Conservation (phyloP, 2,329 filamentous ascomycete genomes). For the Thelonectria rubi region DNA sequence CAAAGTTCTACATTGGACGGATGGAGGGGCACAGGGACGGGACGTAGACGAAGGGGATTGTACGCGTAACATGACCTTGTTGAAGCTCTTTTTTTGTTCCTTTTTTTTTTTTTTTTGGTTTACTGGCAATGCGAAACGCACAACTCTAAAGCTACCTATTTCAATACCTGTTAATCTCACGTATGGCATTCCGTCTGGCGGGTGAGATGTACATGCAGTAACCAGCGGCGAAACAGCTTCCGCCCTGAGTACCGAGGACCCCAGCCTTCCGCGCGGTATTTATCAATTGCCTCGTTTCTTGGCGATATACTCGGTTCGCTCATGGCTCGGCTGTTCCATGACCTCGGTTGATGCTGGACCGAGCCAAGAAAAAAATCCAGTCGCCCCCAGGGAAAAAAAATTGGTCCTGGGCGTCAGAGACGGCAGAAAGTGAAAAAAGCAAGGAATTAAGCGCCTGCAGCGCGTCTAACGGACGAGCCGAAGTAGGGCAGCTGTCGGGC, state of each 20-base stretch:
- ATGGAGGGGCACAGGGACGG: conserved; percentile 6
- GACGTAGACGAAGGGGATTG: conserved; percentile 31
- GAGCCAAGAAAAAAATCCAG: not conserved
- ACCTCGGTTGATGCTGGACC: conserved; percentile 18
- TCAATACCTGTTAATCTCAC: no score
- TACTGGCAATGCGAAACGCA: conserved; percentile 27
- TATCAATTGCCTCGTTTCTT: not conserved
- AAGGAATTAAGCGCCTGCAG: not conserved
- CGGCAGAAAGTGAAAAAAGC: not conserved
- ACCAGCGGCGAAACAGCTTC: no score
- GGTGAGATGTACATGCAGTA: no score
- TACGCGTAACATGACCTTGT: conserved; percentile 41
- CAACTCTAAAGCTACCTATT: not conserved
- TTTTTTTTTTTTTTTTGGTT: no score
- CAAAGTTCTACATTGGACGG: conserved; percentile 16
- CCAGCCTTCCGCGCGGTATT: no score
- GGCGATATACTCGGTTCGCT: not conserved
- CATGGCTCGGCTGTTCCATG: not conserved
- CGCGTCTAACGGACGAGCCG: not conserved
- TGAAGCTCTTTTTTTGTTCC: conserved; percentile 35
- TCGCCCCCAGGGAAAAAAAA: not conserved
- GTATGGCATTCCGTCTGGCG: no score
- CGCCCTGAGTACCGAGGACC: not conserved
- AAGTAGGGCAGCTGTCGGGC: not conserved
- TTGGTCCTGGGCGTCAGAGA: not conserved